Percentiles rank a stretch among this genome's conserved stretches.
These are phyloP conservation scores for Irpex sp. DNA, from an alignment of 1,284 basidiomycete genomes.

Conservation along the genomic window DNA sequence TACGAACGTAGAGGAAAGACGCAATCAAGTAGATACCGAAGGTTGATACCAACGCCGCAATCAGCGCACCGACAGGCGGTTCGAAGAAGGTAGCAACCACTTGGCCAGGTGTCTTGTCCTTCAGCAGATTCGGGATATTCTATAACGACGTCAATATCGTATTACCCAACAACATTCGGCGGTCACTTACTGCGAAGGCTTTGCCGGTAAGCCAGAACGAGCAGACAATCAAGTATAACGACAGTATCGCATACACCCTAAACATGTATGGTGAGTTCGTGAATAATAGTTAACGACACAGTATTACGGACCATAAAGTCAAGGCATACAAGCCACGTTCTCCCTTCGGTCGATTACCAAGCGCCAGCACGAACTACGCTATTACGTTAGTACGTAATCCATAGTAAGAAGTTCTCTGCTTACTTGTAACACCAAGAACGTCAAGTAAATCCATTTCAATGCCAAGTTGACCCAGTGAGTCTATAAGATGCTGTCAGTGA, in stretches of 20 bases:
- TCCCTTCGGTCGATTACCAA: constrained; percentile 95
- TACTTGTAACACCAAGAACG: constrained; percentile 73
- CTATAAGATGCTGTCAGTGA: constrained; percentile 37
- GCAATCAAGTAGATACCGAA: constrained; percentile 84
- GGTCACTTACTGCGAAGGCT: constrained; percentile 65
- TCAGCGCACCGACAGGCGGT: constrained; percentile 77
- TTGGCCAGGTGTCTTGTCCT: constrained; percentile 40
- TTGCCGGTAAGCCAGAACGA: constrained; percentile 81
- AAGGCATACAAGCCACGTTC: constrained; percentile 81
- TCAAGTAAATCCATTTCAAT: constrained; percentile 86
- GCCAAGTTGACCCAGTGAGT: constrained; percentile 89
- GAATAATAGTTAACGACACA: background rate
- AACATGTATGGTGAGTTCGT: background rate
- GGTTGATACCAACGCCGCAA: constrained; percentile 87
- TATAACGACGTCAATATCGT: constrained; percentile 23
- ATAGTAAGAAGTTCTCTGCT: constrained; percentile 12
- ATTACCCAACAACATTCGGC: background rate
- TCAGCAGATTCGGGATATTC: constrained; percentile 54
- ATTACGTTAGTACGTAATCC: background rate
- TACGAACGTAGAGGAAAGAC: constrained; percentile 85
- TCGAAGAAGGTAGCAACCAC: constrained; percentile 60
- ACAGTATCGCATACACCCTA: constrained; percentile 78
- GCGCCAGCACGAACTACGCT: constrained; percentile 81
- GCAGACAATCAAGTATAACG: constrained; percentile 80
- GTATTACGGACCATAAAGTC: constrained; percentile 64